phyloP scores from a whole-genome alignment of 805 yeast species.

The Lipomyces mesembrius region DNA sequence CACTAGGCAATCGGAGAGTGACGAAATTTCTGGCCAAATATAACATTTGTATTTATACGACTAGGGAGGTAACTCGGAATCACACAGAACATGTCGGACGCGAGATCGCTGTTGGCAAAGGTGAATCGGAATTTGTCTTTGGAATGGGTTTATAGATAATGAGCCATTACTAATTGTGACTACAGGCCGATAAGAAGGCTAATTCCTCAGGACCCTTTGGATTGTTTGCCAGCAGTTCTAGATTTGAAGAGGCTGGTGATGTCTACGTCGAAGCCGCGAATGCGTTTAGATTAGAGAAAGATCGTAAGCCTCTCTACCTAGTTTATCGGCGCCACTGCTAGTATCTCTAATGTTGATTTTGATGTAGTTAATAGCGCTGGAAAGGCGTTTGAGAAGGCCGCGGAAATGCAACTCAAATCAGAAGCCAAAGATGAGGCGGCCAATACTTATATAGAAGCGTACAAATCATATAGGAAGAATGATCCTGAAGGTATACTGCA shows the following conservation, averaged over 20 bases:
- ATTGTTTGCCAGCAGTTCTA: slow-evolving; percentile 48
- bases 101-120: slow-evolving; percentile 29
- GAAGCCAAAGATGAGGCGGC: slow-evolving; percentile 89
- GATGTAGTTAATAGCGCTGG: slow-evolving; percentile 67
- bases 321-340: neutral
- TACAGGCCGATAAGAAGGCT: slow-evolving; percentile 70
- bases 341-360: neutral
- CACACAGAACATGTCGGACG: slow-evolving; percentile 38
- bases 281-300: slow-evolving; percentile 74
- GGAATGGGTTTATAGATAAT: neutral
- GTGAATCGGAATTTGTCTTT: slow-evolving; percentile 21
- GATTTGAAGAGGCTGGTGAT: slow-evolving; percentile 91
- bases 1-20: neutral
- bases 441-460: slow-evolving; percentile 85
- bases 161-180: neutral
- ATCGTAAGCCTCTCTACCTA: slow-evolving; percentile 43
- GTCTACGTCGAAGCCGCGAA: slow-evolving; percentile 93
- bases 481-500: slow-evolving; percentile 55
- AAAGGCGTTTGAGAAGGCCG: slow-evolving; percentile 80
- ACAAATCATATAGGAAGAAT: slow-evolving; percentile 76
- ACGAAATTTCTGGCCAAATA: neutral
- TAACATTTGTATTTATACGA: neutral
- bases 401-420: slow-evolving; percentile 73
- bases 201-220: slow-evolving; percentile 68
- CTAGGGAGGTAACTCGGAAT: neutral